phyloP scores from a whole-genome alignment of 805 yeast genomes.

The Deakozyma indianensis region DNA sequence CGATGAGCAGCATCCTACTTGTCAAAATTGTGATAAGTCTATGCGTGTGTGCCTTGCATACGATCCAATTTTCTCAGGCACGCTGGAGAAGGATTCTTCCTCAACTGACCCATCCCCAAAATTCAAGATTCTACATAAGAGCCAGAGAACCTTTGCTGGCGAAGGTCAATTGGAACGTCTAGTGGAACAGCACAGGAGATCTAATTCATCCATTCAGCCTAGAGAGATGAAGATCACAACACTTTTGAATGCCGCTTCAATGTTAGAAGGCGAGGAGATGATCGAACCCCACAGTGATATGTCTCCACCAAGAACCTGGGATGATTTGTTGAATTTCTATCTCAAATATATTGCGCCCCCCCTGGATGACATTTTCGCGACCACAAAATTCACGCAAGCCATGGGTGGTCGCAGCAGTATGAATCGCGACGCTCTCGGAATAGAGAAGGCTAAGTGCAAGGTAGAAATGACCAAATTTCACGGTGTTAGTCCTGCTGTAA shows the following conservation, averaged over 20 bases:
- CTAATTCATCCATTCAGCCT: not conserved
- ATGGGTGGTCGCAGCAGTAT: constrained; percentile 3
- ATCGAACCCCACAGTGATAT: not conserved
- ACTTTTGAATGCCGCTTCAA: constrained; percentile 13
- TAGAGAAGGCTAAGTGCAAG: constrained; percentile 1
- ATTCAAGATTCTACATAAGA: not conserved
- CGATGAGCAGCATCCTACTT: constrained; percentile 58
- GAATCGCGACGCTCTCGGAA: not conserved
- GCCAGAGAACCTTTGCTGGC: not conserved
- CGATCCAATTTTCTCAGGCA: constrained; percentile 25
- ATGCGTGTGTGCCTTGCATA: constrained; percentile 58
- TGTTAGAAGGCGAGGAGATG: not conserved
- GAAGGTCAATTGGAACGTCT: not conserved
- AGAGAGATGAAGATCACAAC: constrained; percentile 12
- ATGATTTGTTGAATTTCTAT: constrained; percentile 12
- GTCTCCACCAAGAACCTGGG: constrained; percentile 10
- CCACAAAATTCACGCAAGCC: constrained; percentile 8
- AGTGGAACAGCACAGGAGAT: not conserved
- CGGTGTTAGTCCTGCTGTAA: constrained; percentile 13
- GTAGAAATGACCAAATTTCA: not conserved
- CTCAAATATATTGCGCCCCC: constrained; percentile 11
- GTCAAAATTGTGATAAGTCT: constrained; percentile 52
- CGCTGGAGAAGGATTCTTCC: not conserved
- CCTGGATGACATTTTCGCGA: constrained; percentile 15
- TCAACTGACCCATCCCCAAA: not conserved